These are phyloP conservation scores for Haematococcus lacustris DNA, from an alignment of 139 green algal genomes.

Conservation along the genomic window DNA sequence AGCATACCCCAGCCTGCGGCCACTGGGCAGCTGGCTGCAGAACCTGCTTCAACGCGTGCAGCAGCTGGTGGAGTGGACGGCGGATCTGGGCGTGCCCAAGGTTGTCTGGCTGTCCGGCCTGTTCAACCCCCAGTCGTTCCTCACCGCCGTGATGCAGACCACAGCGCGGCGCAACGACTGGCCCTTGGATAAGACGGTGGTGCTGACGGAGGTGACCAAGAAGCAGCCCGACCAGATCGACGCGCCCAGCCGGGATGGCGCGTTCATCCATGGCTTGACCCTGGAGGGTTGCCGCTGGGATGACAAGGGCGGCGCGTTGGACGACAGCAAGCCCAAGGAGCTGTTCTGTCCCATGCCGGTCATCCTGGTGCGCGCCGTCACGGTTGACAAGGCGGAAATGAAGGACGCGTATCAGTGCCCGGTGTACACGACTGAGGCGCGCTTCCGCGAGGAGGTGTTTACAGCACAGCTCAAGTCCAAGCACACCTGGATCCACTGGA, in stretches of 20 bases:
- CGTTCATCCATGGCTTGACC: slow-evolving; percentile 79
- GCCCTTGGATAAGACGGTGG: slow-evolving; percentile 79
- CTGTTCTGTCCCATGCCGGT: slow-evolving; percentile 82
- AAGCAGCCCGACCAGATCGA: slow-evolving; percentile 78
- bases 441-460: slow-evolving; percentile 89
- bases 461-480: slow-evolving; percentile 83
- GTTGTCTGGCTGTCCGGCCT: slow-evolving; percentile 78
- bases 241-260: slow-evolving; percentile 71
- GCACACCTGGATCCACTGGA: slow-evolving; percentile 77
- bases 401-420: slow-evolving; percentile 82
- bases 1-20: slow-evolving; percentile 73
- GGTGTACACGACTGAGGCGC: slow-evolving; percentile 83
- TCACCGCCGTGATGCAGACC: slow-evolving; percentile 90
- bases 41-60: slow-evolving; percentile 69
- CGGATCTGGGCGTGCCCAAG: slow-evolving; percentile 71
- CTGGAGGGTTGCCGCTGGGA: slow-evolving; percentile 91
- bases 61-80: slow-evolving; percentile 81
- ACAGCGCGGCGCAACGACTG: slow-evolving; percentile 84
- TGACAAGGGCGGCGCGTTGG: slow-evolving; percentile 73
- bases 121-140: slow-evolving; percentile 92
- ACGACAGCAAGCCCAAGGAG: slow-evolving; percentile 81
- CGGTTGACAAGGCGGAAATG: slow-evolving; percentile 76
- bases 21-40: slow-evolving; percentile 58
- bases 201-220: slow-evolving; percentile 73
- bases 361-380: slow-evolving; percentile 71